phyloP scores from a whole-genome alignment of 78 protist genomes.

The Capsaspora owczarzaki region DNA sequence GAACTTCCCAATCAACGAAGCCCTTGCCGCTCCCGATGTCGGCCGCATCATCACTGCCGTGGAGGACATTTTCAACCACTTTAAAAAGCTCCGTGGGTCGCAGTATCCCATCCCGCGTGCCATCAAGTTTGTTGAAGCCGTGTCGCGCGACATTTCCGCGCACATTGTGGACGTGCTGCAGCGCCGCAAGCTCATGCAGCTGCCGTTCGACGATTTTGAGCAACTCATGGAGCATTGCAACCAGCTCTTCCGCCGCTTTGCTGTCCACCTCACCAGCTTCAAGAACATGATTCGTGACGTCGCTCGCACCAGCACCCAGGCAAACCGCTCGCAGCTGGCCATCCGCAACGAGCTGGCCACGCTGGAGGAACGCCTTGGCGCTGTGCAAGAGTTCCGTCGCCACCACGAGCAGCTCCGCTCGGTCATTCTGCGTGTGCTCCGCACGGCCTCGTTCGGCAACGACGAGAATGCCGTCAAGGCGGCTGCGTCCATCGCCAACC shows the following conservation, averaged over 20 bases:
- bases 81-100: constrained; percentile 37
- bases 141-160: constrained; percentile 48
- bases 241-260: constrained; percentile 43
- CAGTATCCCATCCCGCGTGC: constrained; percentile 30
- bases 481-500: too few species aligned
- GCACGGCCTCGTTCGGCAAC: background rate
- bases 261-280: constrained; percentile 34
- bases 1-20: constrained; percentile 59
- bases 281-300: constrained; percentile 36
- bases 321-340: constrained; percentile 17
- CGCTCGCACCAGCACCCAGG: constrained; percentile 20
- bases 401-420: constrained; percentile 58
- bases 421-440: constrained; percentile 42
- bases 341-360: constrained; percentile 18
- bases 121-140: constrained; percentile 36
- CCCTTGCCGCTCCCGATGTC: constrained; percentile 47
- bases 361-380: constrained; percentile 34
- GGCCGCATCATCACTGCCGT: constrained; percentile 29
- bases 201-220: constrained; percentile 40
- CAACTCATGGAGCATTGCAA: background rate
- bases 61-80: constrained; percentile 36
- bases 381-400: constrained; percentile 38
- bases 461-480: too few species aligned
- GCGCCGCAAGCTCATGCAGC: constrained; percentile 6
- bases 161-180: constrained; percentile 37